Evolutionary conservation across 202 grass and related monocot genomes (phyloP).

Genomic region (Zoysia matrella): DNA sequence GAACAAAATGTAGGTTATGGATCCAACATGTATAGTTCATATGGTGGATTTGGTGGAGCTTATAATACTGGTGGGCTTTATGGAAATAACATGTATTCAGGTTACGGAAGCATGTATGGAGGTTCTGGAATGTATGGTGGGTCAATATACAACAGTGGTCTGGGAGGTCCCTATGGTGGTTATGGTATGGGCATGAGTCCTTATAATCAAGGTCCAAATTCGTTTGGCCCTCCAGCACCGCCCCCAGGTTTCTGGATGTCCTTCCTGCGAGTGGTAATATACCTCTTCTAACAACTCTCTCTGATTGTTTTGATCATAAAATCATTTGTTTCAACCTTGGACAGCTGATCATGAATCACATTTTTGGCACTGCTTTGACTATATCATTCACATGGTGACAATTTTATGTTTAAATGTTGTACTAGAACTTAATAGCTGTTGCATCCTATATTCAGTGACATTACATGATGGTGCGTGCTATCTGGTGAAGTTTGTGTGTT

Average conservation of each 20-base stretch:
- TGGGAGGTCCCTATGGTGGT: slow-evolving; percentile 61
- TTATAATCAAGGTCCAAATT: slow-evolving; percentile 73
- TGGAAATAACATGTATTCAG: slow-evolving; percentile 77
- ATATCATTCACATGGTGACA: not conserved
- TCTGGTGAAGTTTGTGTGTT: not conserved
- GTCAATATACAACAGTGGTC: slow-evolving; percentile 56
- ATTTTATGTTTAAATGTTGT: slow-evolving; percentile 4
- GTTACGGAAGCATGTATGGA: slow-evolving; percentile 66
- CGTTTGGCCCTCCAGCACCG: slow-evolving; percentile 72
- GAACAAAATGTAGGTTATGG: slow-evolving; percentile 75
- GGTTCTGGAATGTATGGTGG: slow-evolving; percentile 75
- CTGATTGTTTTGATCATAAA: slow-evolving; percentile 3
- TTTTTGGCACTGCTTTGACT: not conserved
- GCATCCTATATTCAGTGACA: not conserved
- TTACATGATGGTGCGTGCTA: not conserved
- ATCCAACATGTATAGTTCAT: slow-evolving; percentile 64
- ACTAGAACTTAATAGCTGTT: slow-evolving; percentile 9
- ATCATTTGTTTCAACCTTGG: not conserved
- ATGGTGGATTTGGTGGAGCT: slow-evolving; percentile 60
- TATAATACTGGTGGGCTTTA: slow-evolving; percentile 51
- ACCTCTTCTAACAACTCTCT: not conserved
- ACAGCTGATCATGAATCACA: slow-evolving; percentile 13
- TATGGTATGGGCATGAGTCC: slow-evolving; percentile 56
- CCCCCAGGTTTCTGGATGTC: slow-evolving; percentile 92
- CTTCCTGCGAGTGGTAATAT: slow-evolving; percentile 84